Base-by-base conservation (phyloP, 805 yeast species). In the Kuraishia piskuri region DNA sequence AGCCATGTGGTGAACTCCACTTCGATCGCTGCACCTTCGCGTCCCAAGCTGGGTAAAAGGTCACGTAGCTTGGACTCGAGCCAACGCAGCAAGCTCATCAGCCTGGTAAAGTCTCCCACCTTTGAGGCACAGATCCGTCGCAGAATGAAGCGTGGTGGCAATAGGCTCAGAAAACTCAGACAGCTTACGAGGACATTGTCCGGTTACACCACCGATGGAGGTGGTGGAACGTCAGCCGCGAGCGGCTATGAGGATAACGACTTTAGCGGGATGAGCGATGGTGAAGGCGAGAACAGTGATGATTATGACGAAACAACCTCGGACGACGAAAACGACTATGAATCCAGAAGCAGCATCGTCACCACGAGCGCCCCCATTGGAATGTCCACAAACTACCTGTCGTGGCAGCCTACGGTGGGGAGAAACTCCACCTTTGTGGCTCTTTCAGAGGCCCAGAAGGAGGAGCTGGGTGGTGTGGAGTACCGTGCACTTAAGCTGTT, bases 401-500 rank as follows among this genome's bases (percentile, higher is more conserved):
- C 97, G 0, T 90, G 96, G 89, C 79, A 78, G 31, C 97, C 98
- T 2, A 88, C 94, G 0, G 78, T 94, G 37, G 98, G 97, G 10
- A 79, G 97, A 67, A 94, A 94, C 68, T 92, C 98, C 0, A 85
- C 91, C 0, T 94, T 94, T 73, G 86, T 90, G 1, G 86, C 86
- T 17, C 68, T 94, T 47, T 82, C 89, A 2, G 88, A 83, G 40
- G 84, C 78, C 22, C 98, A 94, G 66, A 90, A 89, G 62, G 95
- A 88, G 55, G 99, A 94, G 66, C 71, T 94, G 44, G 99, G 99
- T 44, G 99, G 99, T 50, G 97, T 94, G 17, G 99, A 94, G 64
- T 94, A 94, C 65, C 78, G 97, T 48, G 90, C 99, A 0, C 77
- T 88, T 54, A 90, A 90, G 63, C 70, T 90, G 9, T 70, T 94